Evolutionary conservation across 805 yeast species (phyloP), one percentile per base, ranked within the genome.

Genomic region (Candida ipomoeae): DNA sequence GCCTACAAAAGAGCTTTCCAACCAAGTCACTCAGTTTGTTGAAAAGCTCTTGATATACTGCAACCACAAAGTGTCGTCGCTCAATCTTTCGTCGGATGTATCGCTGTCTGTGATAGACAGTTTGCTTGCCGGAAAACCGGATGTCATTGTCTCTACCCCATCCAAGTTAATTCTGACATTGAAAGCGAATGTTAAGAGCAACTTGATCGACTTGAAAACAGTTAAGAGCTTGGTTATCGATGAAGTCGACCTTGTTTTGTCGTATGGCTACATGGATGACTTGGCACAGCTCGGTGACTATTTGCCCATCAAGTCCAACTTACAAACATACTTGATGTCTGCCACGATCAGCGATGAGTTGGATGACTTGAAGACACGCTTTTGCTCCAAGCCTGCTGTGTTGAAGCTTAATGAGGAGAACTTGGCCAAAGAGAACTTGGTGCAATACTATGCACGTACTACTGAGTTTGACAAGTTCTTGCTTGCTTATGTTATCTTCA

Each of bases 311-410:
- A 84, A 83, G 62, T 85, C 86, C 55, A 82, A 80, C 52, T 73
- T 88, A 57, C 99, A 94, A 70, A 84, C 94, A 2, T 94, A 89
- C 69, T 73, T 94, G 58, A 94, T 94, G 98, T 87, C 96, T 68
- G 99, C 99, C 2, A 94, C 99, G 3, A 73, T 94, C 52, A 87
- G 83, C 62, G 96, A 89, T 40, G 97, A 92, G 55, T 81, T 92
- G 55, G 82, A 87, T 52, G 81, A 79, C 42, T 70, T 94, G 59
- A 92, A 92, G 67, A 67, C 73, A 46, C 80, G 80, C 61, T 91
- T 87, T 67, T 92, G 97, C 68, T 82, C 89, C 50, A 78, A 75
- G 51, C 95, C 96, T 1, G 96, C 95, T 1, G 79, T 88, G 21
- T 73, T 94, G 56, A 87, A 84, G 61, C 76, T 92, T 36, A 84